These are phyloP conservation scores for Suhomyces taliae DNA, from an alignment of 1,139 yeast species.

Conservation along the genomic window DNA sequence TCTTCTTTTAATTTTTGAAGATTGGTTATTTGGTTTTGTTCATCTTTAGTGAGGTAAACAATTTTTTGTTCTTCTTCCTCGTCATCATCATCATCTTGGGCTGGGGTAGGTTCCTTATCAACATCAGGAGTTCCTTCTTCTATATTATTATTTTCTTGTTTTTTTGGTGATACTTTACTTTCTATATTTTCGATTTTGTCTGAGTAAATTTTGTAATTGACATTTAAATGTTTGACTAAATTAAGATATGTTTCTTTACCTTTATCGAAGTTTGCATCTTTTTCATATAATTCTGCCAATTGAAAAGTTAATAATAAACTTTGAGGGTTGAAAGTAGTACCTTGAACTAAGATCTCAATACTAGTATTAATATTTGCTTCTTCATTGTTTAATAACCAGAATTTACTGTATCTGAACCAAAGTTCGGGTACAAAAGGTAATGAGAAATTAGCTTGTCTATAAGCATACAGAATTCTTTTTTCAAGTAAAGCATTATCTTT, in stretches of 20 bases:
- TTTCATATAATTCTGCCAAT: constrained; percentile 70
- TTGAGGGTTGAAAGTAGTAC: constrained; percentile 64
- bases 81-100: constrained; percentile 15
- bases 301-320: constrained; percentile 70
- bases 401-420: constrained; percentile 69
- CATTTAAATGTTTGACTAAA: constrained; percentile 45
- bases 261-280: constrained; percentile 50
- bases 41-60: constrained; percentile 25
- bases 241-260: constrained; percentile 54
- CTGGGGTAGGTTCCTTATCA: constrained; percentile 5
- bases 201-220: constrained; percentile 29
- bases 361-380: constrained; percentile 35
- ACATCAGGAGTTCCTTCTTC: constrained; percentile 15
- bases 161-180: constrained; percentile 13
- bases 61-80: constrained; percentile 14
- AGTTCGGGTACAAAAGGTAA: constrained; percentile 76
- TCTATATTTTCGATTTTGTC: constrained; percentile 26
- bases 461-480: constrained; percentile 71
- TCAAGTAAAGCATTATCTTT: constrained; percentile 48
- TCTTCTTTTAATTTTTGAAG: constrained; percentile 21
- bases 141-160: constrained; percentile 13
- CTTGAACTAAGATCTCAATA: constrained; percentile 51
- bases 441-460: constrained; percentile 66
- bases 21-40: constrained; percentile 26
- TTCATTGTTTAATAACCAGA: constrained; percentile 31